phyloP scores from a whole-genome alignment of 345 rosid genomes.

The Abelmoschus esculentus region DNA sequence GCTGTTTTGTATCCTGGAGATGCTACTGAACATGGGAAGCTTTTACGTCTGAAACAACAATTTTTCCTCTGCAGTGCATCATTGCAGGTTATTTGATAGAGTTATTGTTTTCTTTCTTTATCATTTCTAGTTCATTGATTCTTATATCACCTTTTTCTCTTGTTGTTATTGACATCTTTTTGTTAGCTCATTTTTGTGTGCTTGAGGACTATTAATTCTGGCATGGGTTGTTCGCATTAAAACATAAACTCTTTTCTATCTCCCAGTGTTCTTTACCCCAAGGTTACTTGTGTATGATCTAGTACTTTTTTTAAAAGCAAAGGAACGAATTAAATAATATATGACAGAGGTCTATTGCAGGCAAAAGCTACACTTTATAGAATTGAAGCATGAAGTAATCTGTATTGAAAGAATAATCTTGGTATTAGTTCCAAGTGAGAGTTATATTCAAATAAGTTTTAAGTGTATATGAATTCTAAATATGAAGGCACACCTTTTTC shows the following conservation, averaged over 20 bases:
- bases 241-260: neutral
- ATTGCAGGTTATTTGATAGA: slow-evolving; percentile 64
- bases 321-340: neutral
- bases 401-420: neutral
- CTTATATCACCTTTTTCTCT: neutral
- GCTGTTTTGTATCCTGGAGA: slow-evolving; percentile 97
- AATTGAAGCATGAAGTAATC: neutral
- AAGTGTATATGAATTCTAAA: neutral
- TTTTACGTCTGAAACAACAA: slow-evolving; percentile 89
- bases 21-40: slow-evolving; percentile 94
- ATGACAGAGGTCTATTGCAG: neutral
- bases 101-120: neutral
- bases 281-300: neutral
- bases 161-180: neutral
- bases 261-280: neutral
- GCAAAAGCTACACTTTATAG: neutral
- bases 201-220: neutral
- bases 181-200: neutral
- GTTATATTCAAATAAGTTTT: neutral
- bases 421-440: neutral
- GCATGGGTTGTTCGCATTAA: neutral
- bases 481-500: neutral
- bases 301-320: neutral
- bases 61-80: slow-evolving; percentile 96
- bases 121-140: neutral